A percentile compares a stretch with the other conserved stretches of the same genome.
phyloP scores from a whole-genome alignment of 1,284 basidiomycete species.

The Ganoderma multipileum region DNA sequence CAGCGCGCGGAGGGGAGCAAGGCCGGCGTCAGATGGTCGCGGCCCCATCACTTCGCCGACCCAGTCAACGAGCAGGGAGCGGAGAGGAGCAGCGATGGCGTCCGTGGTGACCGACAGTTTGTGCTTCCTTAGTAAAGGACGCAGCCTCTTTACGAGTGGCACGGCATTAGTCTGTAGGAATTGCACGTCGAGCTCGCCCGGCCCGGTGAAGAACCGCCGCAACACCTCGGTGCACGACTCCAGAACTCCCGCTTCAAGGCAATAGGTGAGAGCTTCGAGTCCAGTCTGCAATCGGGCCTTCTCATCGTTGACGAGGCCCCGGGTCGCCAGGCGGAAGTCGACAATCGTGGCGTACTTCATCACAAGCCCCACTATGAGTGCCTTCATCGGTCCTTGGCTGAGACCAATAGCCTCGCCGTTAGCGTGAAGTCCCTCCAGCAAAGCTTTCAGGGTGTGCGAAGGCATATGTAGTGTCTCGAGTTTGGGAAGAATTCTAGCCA shows the following conservation, averaged over 20 bases:
- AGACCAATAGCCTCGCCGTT: not conserved
- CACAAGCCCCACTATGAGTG: not conserved
- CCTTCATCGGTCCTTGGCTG: not conserved
- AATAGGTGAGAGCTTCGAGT: conserved; percentile 4
- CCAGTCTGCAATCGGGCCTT: not conserved
- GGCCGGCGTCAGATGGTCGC: not conserved
- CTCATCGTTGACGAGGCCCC: not conserved
- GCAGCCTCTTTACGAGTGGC: not conserved
- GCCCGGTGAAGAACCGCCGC: not conserved
- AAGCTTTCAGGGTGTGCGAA: not conserved
- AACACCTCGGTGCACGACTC: not conserved
- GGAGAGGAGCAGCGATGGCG: not conserved
- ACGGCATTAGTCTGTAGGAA: not conserved
- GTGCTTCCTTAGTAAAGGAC: not conserved
- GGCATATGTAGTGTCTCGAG: not conserved
- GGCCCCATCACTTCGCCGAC: not conserved
- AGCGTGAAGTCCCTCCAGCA: not conserved
- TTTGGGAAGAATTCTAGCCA: not conserved
- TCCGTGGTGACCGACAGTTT: not conserved
- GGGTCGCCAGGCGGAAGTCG: not conserved
- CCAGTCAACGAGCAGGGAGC: not conserved
- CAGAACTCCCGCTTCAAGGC: not conserved
- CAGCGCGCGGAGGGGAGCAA: not conserved
- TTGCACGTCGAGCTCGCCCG: not conserved
- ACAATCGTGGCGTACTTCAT: not conserved